These are phyloP conservation scores for Lantana camara DNA, from an alignment of 257 asterid genomes.

Conservation along the genomic window DNA sequence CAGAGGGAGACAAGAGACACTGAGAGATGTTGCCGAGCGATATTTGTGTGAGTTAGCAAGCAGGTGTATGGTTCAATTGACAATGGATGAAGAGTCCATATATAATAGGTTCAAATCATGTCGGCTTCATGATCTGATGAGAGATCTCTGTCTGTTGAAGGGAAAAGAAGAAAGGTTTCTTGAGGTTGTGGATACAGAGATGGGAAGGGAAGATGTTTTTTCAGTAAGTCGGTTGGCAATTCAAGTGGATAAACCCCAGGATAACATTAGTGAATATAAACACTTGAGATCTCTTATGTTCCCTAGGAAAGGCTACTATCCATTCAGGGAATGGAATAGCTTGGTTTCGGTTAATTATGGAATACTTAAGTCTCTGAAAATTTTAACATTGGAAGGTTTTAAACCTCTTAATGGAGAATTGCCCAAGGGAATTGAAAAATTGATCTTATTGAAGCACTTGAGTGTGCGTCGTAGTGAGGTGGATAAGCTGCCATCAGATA, in stretches of 20 bases:
- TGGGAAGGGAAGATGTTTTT: background rate
- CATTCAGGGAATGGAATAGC: background rate
- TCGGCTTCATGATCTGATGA: slow-evolving; percentile 25
- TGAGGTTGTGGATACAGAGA: background rate
- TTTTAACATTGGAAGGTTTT: background rate
- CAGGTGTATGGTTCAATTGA: slow-evolving; percentile 28
- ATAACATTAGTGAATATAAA: background rate
- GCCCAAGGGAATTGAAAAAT: background rate
- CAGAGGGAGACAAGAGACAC: slow-evolving; percentile 10
- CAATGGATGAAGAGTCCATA: background rate
- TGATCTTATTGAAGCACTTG: background rate
- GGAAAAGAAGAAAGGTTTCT: slow-evolving; percentile 19
- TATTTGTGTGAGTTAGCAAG: slow-evolving; percentile 17
- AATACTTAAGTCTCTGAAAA: background rate
- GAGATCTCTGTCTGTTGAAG: slow-evolving; percentile 21
- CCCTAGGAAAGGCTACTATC: too few relatives aligned
- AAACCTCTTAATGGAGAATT: background rate
- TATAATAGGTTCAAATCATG: background rate
- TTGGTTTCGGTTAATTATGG: too few relatives aligned
- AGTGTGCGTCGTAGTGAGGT: background rate
- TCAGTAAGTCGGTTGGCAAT: too few relatives aligned
- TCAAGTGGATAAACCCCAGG: too few relatives aligned
- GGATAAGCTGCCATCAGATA: background rate
- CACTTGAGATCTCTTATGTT: background rate
- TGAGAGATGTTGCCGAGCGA: slow-evolving; percentile 18